Evolutionary conservation across 345 rosid genomes (phyloP), one percentile per base, ranked within the genome.

Genomic region (Camelina neglecta): DNA sequence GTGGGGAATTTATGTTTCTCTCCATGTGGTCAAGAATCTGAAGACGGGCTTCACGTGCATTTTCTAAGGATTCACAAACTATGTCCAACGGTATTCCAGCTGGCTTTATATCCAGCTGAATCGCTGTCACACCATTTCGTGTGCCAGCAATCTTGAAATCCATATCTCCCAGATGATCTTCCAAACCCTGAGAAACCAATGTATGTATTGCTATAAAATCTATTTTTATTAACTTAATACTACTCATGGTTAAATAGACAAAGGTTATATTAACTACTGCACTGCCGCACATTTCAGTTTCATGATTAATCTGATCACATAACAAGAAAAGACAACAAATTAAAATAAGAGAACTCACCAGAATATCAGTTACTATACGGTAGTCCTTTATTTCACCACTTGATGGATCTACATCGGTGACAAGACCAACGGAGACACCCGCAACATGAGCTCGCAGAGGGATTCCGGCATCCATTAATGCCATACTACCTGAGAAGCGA

Each of bases 101-200:
- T 63, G 99, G 99, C 75, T 95, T 95, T 79, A 95, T 95, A 84
- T 95, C 99, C 83, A 95, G 81, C 65, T 95, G 97, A 83, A 95
- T 92, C 36, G 97, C 97, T 0, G 96, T 92, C 60, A 95, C 82
- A 77, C 99, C 97, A 55, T 82, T 87, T 74, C 92, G 81, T 15
- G 97, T 95, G 64, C 99, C 99, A 42, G 99, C 93, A 75, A 95
- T 89, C 84, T 95, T 95, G 83, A 95, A 95, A 79, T 95, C 99
- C 97, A 95, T 95, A 76, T 95, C 99, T 68, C 99, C 99, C 13
- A 92, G 76, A 84, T 95, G 99, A 84, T 95, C 99, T 88, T 95
- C 99, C 60, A 95, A 80, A 58, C 99, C 99, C 97, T 95, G 75
- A 16, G 67, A 69, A 76, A 20, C 18, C 24, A 54, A 55, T 35